Base-by-base conservation (phyloP, 148 eudicot species). In the Chenopodium suecicum region DNA sequence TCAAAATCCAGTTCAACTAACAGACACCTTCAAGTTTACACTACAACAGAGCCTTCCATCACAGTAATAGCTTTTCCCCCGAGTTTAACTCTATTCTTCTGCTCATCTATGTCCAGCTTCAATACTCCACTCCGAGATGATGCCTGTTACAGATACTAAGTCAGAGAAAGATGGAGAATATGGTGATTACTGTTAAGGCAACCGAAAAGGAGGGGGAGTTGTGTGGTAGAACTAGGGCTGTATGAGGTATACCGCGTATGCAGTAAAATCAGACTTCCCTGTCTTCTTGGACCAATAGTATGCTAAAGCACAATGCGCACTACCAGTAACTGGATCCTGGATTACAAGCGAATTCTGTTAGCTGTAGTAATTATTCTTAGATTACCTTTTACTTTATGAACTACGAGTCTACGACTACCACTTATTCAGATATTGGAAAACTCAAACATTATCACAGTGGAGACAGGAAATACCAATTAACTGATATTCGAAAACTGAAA, bases 321-420 rank as follows among this genome's bases (percentile, higher is more conserved):
- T 92, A 58, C 98, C 94, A 73, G 89, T 83, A 70, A 91, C 97
- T 82, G 94, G 91, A 88, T 94, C 98, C 98, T 89, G 84, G 16
- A 85, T 63, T 13, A 71, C 37, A 80, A 72, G 41, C 17, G 22
- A 58, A 73, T 62, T 46, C 41, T 37, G 32, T 76, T 76, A 46
- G 73, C 47, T 73, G 34, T 29, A 29, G 17, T 19, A 20, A 62
- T 20, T 62, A 69, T 67, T 44, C 25, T 44, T 46, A 46, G 9
- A 56, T 56, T 56, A 56, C 22, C 44, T 56, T 56, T 3, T 14
- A 56, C 62, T 56, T 56, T 22, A 56, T 56, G 62, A 56, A 56
- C 16, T 56, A 56, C 22, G 19, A 19, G 20, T 56, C 44, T 41
- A 41, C 8, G 44, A 41, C 44, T 41, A 41, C 44, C 7, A 41